Base-by-base conservation (phyloP, 441 rosid species). In the Pelargonium fulgidum region DNA sequence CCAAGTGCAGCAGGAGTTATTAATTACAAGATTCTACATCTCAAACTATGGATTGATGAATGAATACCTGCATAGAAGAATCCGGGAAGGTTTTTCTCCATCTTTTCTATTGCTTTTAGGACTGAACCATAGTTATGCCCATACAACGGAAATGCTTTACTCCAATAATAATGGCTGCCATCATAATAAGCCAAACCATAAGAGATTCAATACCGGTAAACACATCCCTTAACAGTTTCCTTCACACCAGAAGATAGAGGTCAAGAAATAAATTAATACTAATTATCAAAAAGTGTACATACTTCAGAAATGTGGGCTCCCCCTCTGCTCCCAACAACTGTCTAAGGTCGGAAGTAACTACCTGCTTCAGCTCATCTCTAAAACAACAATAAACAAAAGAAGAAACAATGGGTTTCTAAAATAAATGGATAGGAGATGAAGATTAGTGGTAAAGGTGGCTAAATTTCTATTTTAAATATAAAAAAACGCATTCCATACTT, bases 151-250 rank as follows among this genome's bases (percentile, higher is more conserved):
- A 91, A 91, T 69, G 89, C 91, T 81, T 88, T 88, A 72, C 89
- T 91, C 97, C 99, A 93, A 73, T 66, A 93, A 70, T 79, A 83
- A 80, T 91, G 99, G 74, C 97, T 93, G 96, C 79, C 75, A 72
- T 61, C 29, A 73, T 68, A 20, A 47, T 1, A 70, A 39, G 39
- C 47, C 17, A 69, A 68, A 66, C n/a, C 66, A 73, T 69, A 71
- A 58, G 74, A 73, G 14, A 72, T 70, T 50, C 0, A 4, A 29
- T 13, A 26, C 36, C 14, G 41, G 70, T 58, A 5, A 36, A 61
- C 16, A 26, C n/a, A 24, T 47, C 59, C 69, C 36, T 71, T 47
- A 26, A 24, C 5, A 45, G 17, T 39, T 42, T 65, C 6, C 19
- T 65, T 64, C 42, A 64, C 16, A 44, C 59, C 65, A 65, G 29